Evolutionary conservation across 768 basidiomycete species (phyloP), one percentile per base, ranked within the genome.

Genomic region (Ramaria sp.): DNA sequence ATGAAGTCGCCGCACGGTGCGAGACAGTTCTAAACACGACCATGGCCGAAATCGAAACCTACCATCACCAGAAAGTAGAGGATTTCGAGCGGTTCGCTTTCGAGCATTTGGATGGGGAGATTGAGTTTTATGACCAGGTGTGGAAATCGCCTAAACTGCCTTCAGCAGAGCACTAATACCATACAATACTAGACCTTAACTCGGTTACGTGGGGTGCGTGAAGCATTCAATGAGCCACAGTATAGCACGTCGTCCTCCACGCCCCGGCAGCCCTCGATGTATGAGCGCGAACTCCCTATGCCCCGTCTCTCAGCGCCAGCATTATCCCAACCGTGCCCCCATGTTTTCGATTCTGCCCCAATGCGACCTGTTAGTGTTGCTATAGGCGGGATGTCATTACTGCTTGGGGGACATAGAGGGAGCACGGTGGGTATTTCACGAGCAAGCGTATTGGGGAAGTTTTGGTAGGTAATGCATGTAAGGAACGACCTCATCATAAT

Each of bases 21-120:
- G 91, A 94, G 69, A 92, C 91, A 0, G 88, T 91, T 7, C 71
- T 94, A 27, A 92, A 93, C 67, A 83, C 82, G 9, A 91, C 90
- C 1, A 84, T 91, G 82, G 88, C 91, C 0, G 90, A 93, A 72
- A 82, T 92, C 75, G 86, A 88, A 51, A 81, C 78, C 1, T 88
- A 90, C 62, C 87, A 90, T 65, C 69, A 72, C 0, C 86, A 89
- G 67, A 87, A 89, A 67, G 65, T 68, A 7, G 85, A 88, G 63
- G 88, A 91, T 62, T 82, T 91, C 59, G 68, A 72, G 15, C 69
- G 65, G 1, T 60, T 88, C 13, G 71, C 80, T 4, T 79, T 73
- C 58, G 84, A 85, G 39, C 83, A 89, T 65, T 76, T 92, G 2
- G 87, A 91, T 61, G 84, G 82, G 7, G 85, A 91, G 67, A 91